Percentiles rank a stretch among this genome's conserved stretches.
phyloP scores from a whole-genome alignment of 2,329 filamentous ascomycete genomes.

The Verticillium albo-atrum region DNA sequence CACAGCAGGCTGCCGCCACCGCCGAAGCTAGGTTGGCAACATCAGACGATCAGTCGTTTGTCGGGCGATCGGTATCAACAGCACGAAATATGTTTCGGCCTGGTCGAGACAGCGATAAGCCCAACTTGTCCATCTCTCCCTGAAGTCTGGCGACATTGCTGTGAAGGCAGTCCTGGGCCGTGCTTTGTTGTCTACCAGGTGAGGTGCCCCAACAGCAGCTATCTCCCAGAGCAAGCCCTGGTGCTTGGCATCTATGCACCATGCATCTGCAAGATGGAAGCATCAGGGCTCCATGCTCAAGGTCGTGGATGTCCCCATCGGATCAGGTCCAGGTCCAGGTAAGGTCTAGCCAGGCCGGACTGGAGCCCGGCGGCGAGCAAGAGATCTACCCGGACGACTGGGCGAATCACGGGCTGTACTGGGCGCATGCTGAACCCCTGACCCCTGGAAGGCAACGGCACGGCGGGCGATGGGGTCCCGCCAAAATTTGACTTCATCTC shows the following conservation, averaged over 20 bases:
- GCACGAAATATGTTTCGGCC: neutral
- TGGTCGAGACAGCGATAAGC: neutral
- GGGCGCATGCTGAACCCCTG: neutral
- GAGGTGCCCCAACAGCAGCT: neutral
- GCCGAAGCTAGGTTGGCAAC: neutral
- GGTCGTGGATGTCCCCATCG: neutral
- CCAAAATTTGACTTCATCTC: neutral
- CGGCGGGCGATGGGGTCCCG: neutral
- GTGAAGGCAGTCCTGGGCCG: neutral
- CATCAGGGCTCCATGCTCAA: neutral
- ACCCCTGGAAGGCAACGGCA: neutral
- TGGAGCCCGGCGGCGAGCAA: neutral
- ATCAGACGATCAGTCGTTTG: neutral
- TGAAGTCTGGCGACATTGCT: neutral
- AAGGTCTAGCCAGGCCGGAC: too few species aligned
- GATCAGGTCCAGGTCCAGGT: neutral
- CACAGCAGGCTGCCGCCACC: neutral
- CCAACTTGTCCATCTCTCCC: neutral
- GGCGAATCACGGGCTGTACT: neutral
- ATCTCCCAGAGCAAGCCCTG: neutral
- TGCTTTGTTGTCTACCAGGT: too few species aligned
- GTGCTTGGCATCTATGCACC: neutral
- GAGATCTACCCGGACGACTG: neutral
- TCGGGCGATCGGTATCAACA: neutral
- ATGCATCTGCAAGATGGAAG: neutral